Evolutionary conservation across 345 rosid species (phyloP), one percentile per base, ranked within the genome.

Genomic region (Gynandropsis gynandra): DNA sequence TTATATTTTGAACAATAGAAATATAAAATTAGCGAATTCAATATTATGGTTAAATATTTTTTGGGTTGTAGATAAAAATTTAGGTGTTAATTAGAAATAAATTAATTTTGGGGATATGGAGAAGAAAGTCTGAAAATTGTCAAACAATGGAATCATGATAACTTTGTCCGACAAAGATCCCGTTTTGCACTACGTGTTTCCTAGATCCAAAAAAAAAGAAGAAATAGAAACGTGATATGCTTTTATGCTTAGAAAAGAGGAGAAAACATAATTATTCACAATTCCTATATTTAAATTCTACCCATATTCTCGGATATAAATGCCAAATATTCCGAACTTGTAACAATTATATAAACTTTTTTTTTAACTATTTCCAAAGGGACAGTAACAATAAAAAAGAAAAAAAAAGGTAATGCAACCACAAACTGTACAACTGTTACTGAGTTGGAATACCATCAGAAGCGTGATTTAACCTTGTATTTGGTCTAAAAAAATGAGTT

Each of bases 91-190:
- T 33, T 8, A 33, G 10, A 33, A 33, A 33, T 33, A 33, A 1
- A 1, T 1, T 7, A 33, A 33, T 33, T 33, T 33, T 33, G 10
- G 10, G 36, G 10, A 7, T 33, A 11, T 33, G 36, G 36, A 33
- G 36, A 37, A 19, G 15, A 34, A 35, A 35, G 27, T 39, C 44
- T n/a, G 42, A 32, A 44, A 52, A 7, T 24, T 43, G 50, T 52
- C 58, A 27, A 61, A 34, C 58, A 43, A 36, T 36, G 13, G 40
- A 46, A 42, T 47, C 43, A 4, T 54, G 48, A 14, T 54, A 53
- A 46, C 49, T 38, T 46, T 46, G 35, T 54, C 67, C 61, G 67
- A 54, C 61, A 47, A 46, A 62, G 17, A 1, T 59, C 54, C 48
- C 42, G 38, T 52, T 43, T 13, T 16, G 52, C 52, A 52, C 16